phyloP scores from a whole-genome alignment of 257 asterid genomes.

The Primulina tabacum region DNA sequence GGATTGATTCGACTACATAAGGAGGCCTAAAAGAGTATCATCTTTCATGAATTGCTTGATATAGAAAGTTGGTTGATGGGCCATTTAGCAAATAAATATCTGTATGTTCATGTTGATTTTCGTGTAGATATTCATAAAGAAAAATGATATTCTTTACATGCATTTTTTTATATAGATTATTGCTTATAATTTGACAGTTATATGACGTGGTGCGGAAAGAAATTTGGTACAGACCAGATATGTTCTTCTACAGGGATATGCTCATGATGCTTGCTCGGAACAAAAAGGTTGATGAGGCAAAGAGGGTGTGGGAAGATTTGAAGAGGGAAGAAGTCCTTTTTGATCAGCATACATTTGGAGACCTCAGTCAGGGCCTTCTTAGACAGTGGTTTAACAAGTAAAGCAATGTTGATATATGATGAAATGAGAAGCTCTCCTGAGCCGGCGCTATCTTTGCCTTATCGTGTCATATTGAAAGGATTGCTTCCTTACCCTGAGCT shows the following conservation, averaged over 20 bases:
- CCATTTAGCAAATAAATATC: no score
- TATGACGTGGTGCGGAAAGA: conserved; percentile 78
- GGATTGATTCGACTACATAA: background rate
- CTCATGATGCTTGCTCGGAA: conserved; percentile 94
- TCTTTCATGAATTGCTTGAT: background rate
- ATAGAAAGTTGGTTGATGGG: background rate
- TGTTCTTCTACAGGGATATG: conserved; percentile 93
- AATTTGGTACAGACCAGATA: conserved; percentile 90
- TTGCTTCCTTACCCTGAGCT: conserved; percentile 68
- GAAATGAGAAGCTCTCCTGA: conserved; percentile 86
- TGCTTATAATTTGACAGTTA: conserved; percentile 38
- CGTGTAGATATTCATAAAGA: background rate
- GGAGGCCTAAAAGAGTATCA: background rate
- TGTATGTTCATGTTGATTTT: background rate
- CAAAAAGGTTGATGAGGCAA: conserved; percentile 59
- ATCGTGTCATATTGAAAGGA: conserved; percentile 83
- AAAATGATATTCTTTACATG: background rate
- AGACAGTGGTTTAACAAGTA: conserved; percentile 56
- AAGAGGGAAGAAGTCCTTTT: conserved; percentile 73
- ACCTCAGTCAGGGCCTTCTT: conserved; percentile 81
- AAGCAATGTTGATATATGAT: conserved; percentile 79
- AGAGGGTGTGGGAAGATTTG: conserved; percentile 75
- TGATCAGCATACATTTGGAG: conserved; percentile 95
- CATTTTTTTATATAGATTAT: conserved; percentile 7
- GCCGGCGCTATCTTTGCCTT: conserved; percentile 74